A percentile compares a stretch with the other conserved stretches of the same genome.
Conservation (phyloP, 192 early-diverging fungal species). For the Funneliformis geosporum region DNA sequence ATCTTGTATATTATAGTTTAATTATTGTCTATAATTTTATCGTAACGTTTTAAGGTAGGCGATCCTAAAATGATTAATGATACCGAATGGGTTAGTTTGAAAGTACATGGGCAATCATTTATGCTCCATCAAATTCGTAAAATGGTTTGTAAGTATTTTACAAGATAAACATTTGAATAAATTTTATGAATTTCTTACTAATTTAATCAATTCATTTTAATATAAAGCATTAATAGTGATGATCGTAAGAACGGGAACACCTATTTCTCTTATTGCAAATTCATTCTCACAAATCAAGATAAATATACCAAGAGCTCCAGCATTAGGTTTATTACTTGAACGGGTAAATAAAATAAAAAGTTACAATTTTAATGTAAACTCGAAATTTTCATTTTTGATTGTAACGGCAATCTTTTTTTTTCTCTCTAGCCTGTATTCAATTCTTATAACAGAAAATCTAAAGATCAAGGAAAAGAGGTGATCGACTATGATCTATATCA, state of each 20-base stretch:
- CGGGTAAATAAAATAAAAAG: constrained; percentile 44
- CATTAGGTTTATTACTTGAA: constrained; percentile 86
- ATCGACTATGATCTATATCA: constrained; percentile 61
- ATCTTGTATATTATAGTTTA: constrained; percentile 1
- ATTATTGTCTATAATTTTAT: background rate
- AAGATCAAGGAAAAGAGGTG: constrained; percentile 37
- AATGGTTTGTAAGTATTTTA: constrained; percentile 82
- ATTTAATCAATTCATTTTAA: constrained; percentile 3
- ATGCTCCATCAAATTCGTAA: constrained; percentile 99
- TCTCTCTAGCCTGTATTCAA: constrained; percentile 56
- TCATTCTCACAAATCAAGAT: constrained; percentile 69
- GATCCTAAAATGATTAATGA: constrained; percentile 69
- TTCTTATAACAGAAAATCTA: constrained; percentile 61
- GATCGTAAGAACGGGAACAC: constrained; percentile 73
- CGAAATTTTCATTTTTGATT: background rate
- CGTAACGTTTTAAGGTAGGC: constrained; percentile 38
- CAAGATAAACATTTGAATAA: background rate
- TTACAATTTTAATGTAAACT: background rate
- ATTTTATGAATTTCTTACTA: background rate
- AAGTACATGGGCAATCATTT: constrained; percentile 94
- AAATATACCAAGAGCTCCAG: constrained; percentile 98
- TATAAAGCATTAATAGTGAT: constrained; percentile 68
- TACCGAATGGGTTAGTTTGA: constrained; percentile 89
- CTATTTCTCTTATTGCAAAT: constrained; percentile 63
- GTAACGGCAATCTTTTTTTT: background rate